A percentile compares a stretch with the other conserved stretches of the same genome.
Conservation (phyloP, 2,329 filamentous ascomycete genomes). For the Curvularia lunata region DNA sequence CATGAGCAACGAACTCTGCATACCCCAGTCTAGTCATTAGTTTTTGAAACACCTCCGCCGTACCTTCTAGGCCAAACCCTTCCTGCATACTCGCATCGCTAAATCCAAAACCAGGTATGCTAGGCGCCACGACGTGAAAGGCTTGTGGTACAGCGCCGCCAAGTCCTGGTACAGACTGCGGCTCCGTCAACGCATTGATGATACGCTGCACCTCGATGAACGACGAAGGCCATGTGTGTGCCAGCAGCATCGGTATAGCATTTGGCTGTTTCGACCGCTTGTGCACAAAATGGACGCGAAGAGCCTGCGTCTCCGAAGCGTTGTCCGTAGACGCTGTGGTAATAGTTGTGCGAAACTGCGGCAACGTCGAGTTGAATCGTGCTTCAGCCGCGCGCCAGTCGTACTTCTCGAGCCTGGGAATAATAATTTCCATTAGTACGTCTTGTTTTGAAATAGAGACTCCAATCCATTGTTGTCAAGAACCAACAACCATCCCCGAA, state of each 20-base stretch:
- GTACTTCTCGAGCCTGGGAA: slow-evolving; percentile 65
- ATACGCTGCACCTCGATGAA: slow-evolving; percentile 66
- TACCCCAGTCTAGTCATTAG: slow-evolving; percentile 69
- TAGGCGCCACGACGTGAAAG: slow-evolving; percentile 71
- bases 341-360: slow-evolving; percentile 68
- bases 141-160: slow-evolving; percentile 45
- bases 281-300: slow-evolving; percentile 71
- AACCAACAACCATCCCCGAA: no score
- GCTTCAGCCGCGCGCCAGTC: slow-evolving; percentile 68
- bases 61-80: slow-evolving; percentile 58
- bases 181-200: slow-evolving; percentile 61
- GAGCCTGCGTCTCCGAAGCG: slow-evolving; percentile 34
- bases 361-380: slow-evolving; percentile 63
- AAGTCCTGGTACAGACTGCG: slow-evolving; percentile 50
- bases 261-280: slow-evolving; percentile 59
- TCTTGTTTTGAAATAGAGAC: neutral
- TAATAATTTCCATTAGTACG: neutral
- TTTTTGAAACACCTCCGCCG: slow-evolving; percentile 62
- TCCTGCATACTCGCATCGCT: slow-evolving; percentile 65
- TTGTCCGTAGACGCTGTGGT: slow-evolving; percentile 33
- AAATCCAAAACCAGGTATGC: slow-evolving; percentile 70
- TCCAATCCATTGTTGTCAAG: slow-evolving; percentile 27
- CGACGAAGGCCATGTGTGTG: slow-evolving; percentile 70
- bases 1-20: slow-evolving; percentile 63
- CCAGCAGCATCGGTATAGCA: slow-evolving; percentile 68